Conservation (phyloP, 208 protist genomes). For the Blechomonas ayalai region DNA sequence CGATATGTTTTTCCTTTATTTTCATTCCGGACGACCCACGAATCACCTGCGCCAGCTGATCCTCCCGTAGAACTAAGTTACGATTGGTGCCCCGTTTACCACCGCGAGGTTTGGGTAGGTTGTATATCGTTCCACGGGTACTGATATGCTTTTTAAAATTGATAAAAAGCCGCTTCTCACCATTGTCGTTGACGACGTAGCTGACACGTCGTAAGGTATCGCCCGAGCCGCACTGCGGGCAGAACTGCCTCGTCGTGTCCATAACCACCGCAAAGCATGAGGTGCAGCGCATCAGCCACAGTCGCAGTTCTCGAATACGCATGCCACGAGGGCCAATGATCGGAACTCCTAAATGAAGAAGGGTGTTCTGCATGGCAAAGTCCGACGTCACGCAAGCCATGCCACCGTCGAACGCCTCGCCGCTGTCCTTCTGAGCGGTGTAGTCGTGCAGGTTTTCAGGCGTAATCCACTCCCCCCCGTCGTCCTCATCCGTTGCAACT, state of each 20-base stretch:
- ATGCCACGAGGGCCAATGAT: constrained; percentile 84
- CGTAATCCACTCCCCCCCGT: constrained; percentile 89
- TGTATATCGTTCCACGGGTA: constrained; percentile 85
- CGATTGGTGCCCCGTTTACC: constrained; percentile 82
- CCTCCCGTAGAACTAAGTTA: constrained; percentile 81
- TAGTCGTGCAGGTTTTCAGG: constrained; percentile 77
- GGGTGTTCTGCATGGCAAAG: constrained; percentile 93
- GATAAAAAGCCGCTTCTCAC: constrained; percentile 84
- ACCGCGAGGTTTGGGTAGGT: constrained; percentile 80
- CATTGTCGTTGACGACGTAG: constrained; percentile 80
- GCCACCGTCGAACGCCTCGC: constrained; percentile 49
- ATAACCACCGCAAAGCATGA: constrained; percentile 80
- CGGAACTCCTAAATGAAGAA: constrained; percentile 87
- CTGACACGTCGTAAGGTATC: constrained; percentile 88
- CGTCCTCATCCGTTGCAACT: constrained; percentile 27
- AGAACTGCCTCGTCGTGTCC: constrained; percentile 92
- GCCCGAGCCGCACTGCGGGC: constrained; percentile 76
- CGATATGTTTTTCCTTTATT: constrained; percentile 43
- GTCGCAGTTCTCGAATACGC: constrained; percentile 80
- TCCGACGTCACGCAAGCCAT: constrained; percentile 93
- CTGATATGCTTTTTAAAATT: constrained; percentile 81
- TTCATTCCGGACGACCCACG: constrained; percentile 47
- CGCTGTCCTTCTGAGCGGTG: background rate
- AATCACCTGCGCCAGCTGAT: constrained; percentile 84
- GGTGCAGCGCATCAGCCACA: constrained; percentile 89